Conservation (phyloP, 1,139 yeast species). For the Blastobotrys ciferrii region DNA sequence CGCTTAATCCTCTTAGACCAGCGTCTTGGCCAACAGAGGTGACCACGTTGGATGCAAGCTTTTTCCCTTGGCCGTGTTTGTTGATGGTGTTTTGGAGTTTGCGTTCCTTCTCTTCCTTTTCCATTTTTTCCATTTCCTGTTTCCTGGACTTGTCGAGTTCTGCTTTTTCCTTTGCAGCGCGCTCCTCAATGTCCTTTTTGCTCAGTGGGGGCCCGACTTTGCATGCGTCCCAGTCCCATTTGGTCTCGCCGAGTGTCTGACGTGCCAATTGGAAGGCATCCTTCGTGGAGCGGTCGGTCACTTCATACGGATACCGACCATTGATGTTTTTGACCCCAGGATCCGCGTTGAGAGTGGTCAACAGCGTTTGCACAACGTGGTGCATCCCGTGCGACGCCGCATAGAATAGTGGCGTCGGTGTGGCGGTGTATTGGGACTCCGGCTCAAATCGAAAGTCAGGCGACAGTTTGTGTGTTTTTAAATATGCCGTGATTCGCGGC, state of each 20-base stretch:
- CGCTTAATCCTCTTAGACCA: conserved; percentile 45
- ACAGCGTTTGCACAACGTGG: conserved; percentile 64
- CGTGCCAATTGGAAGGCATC: conserved; percentile 71
- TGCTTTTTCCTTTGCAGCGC: conserved; percentile 43
- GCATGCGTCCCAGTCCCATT: conserved; percentile 69
- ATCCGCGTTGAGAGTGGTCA: conserved; percentile 66
- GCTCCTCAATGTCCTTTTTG: conserved; percentile 57
- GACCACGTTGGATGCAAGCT: conserved; percentile 33
- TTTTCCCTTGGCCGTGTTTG: conserved; percentile 39
- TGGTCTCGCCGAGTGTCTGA: conserved; percentile 60
- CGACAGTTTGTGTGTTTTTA: conserved; percentile 55
- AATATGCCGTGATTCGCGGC: conserved; percentile 63
- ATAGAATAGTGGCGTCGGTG: conserved; percentile 78
- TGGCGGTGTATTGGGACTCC: conserved; percentile 44
- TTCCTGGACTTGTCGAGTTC: conserved; percentile 34
- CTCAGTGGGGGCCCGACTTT: conserved; percentile 66
- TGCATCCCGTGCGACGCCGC: conserved; percentile 68
- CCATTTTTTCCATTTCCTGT: conserved; percentile 39
- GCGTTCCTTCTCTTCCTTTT: conserved; percentile 34
- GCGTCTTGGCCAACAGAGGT: conserved; percentile 27
- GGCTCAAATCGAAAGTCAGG: conserved; percentile 57
- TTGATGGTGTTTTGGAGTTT: conserved; percentile 32
- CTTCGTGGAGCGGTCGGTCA: conserved; percentile 45
- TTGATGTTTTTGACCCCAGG: conserved; percentile 51
- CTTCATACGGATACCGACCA: conserved; percentile 66